Percentiles rank a stretch among this genome's conserved stretches.
Conservation (phyloP, 768 basidiomycete genomes). For the Mycena metata region DNA sequence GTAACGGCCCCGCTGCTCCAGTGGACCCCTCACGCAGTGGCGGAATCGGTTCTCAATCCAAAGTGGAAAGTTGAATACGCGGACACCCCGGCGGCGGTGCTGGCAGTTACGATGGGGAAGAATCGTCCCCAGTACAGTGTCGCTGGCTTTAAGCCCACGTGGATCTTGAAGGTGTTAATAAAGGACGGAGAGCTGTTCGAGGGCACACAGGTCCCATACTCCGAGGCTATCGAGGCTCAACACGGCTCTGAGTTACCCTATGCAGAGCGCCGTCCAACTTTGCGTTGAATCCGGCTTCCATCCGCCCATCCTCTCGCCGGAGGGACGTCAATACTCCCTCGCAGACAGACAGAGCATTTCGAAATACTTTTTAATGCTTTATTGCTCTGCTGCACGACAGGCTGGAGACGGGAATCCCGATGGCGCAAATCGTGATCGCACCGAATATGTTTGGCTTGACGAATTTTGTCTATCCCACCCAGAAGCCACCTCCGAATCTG, state of each 20-base stretch:
- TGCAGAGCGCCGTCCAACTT: slow-evolving; percentile 2
- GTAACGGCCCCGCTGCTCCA: background rate
- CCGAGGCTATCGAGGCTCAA: background rate
- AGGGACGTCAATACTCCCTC: background rate
- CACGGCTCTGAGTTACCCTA: slow-evolving; percentile 10
- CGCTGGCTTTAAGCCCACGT: slow-evolving; percentile 1
- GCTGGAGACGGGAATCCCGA: too few species aligned
- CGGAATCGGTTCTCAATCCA: background rate
- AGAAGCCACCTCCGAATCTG: background rate
- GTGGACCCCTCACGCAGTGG: background rate
- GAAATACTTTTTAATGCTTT: background rate
- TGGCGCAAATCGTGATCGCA: background rate
- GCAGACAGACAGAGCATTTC: background rate
- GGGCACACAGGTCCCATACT: background rate
- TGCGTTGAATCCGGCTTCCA: background rate
- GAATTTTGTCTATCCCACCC: background rate
- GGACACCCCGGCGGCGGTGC: slow-evolving; percentile 1
- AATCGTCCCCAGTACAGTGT: background rate
- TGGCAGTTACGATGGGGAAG: background rate
- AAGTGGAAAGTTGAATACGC: slow-evolving; percentile 13
- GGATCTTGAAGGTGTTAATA: slow-evolving; percentile 11
- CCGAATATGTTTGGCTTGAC: slow-evolving; percentile 15
- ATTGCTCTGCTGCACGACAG: slow-evolving; percentile 3
- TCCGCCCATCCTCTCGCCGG: background rate
- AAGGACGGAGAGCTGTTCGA: background rate